Base-by-base conservation (phyloP, 768 basidiomycete species). In the Lactarius hengduanensis region DNA sequence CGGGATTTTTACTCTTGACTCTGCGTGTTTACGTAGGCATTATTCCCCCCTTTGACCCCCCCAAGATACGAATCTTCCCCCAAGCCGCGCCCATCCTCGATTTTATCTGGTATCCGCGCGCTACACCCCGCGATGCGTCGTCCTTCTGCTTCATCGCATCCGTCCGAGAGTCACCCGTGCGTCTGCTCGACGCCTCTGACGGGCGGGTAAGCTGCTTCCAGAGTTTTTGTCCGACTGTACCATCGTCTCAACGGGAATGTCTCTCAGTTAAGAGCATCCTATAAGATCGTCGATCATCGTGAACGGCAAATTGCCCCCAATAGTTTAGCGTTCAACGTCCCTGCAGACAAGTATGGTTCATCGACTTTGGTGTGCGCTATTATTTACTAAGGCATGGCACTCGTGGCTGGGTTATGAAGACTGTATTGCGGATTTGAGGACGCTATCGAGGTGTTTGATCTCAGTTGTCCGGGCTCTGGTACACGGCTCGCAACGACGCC, bases 241-340 rank as follows among this genome's bases (percentile, higher is more conserved):
- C 30, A 28, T 45, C 57, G 41, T 50, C 28, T 47, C 22, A 40
- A 60, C 30, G 26, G 30, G 57, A 36, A 70, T 9, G 32, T 45
- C 9, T 0, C 18, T 26, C 73, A 97, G 96, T 83, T 93, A 22
- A 86, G 96, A 20, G 96, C 95, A 0, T 95, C 93, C 1, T 98
- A 98, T 75, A 81, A 82, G 47, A 96, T 98, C 45, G 84, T 98
- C 11, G 95, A 98, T 75, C 96, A 98, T 72, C 81, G 90, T n/a
- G 96, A 98, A 77, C 84, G 95, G 38, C 86, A 92, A 62, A 80
- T 97, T 47, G 94, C 93, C 0, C 95, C 96, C 0, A 90, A 94
- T 62, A 86, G 86, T 70, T 79, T 98, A 65, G 82, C 89, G 0
- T 98, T 97, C 76, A 91, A 92, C 70, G 75, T 81, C 1, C 77